phyloP scores from a whole-genome alignment of 768 basidiomycete species.

The Rhodotorula diobovata region DNA sequence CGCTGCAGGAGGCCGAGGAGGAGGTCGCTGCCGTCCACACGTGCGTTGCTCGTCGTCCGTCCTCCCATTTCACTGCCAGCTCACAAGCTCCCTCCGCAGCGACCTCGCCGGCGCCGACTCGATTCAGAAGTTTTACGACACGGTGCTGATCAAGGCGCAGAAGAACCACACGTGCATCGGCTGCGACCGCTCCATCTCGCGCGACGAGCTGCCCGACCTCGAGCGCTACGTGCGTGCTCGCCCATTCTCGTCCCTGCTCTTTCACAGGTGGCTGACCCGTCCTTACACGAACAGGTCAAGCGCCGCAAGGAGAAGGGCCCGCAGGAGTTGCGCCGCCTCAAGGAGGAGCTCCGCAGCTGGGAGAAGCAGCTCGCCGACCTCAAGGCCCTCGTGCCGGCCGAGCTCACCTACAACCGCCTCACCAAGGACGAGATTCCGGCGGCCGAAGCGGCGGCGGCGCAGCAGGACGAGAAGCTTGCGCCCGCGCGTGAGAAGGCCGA shows the following conservation, averaged over 20 bases:
- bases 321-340: constrained; percentile 50
- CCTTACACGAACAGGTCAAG: constrained; percentile 54
- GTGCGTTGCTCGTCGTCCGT: too few species aligned
- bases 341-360: constrained; percentile 60
- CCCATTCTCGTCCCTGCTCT: neutral
- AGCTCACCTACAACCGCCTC: constrained; percentile 57
- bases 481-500: constrained; percentile 57
- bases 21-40: constrained; percentile 39
- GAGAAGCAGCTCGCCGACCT: constrained; percentile 56
- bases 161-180: constrained; percentile 66
- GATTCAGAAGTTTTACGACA: constrained; percentile 47
- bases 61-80: too few species aligned
- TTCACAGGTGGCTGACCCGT: neutral
- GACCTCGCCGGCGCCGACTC: constrained; percentile 33
- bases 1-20: constrained; percentile 44
- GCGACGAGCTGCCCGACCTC: constrained; percentile 57
- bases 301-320: constrained; percentile 59
- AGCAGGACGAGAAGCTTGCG: constrained; percentile 58
- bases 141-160: constrained; percentile 60
- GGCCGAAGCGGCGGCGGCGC: constrained; percentile 60
- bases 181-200: constrained; percentile 67
- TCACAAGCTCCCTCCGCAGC: constrained; percentile 25
- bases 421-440: constrained; percentile 62
- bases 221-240: constrained; percentile 62
- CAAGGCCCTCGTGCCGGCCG: constrained; percentile 60